Conservation (phyloP, 2,329 filamentous ascomycete species). For the Xylariaceae sp. region DNA sequence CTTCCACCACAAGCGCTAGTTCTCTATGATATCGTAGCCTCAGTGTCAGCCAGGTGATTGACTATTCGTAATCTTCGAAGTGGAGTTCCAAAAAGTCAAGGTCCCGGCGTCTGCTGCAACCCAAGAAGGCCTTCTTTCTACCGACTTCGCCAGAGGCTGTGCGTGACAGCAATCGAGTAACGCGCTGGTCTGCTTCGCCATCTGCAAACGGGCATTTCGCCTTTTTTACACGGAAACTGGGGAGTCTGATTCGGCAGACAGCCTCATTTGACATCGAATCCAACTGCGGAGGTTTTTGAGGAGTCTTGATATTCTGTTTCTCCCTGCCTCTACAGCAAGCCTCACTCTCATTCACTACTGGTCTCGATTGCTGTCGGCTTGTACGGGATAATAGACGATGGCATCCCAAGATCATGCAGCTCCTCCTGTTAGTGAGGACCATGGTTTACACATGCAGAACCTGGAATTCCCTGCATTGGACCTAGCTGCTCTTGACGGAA, state of each 20-base stretch:
- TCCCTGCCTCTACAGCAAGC: neutral
- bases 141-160: neutral
- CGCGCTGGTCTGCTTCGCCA: neutral
- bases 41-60: neutral
- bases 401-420: constrained; percentile 2
- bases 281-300: neutral
- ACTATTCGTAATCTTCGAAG: neutral
- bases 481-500: constrained; percentile 2
- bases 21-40: neutral
- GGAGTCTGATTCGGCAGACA: neutral
- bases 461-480: constrained; percentile 1
- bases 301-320: too few relatives aligned
- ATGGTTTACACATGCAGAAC: constrained; percentile 3
- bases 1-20: neutral
- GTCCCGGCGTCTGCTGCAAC: constrained; percentile 1
- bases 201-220: neutral
- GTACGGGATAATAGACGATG: constrained; percentile 2
- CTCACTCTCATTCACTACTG: neutral
- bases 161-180: neutral
- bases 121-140: neutral
- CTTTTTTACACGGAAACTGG: too few relatives aligned
- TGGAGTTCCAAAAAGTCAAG: neutral
- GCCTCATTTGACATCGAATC: neutral
- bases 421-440: constrained; percentile 4
- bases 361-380: neutral